Evolutionary conservation across 169 alveolate species (phyloP), one percentile per base, ranked within the genome.

Genomic region (Eimeria maxima): DNA sequence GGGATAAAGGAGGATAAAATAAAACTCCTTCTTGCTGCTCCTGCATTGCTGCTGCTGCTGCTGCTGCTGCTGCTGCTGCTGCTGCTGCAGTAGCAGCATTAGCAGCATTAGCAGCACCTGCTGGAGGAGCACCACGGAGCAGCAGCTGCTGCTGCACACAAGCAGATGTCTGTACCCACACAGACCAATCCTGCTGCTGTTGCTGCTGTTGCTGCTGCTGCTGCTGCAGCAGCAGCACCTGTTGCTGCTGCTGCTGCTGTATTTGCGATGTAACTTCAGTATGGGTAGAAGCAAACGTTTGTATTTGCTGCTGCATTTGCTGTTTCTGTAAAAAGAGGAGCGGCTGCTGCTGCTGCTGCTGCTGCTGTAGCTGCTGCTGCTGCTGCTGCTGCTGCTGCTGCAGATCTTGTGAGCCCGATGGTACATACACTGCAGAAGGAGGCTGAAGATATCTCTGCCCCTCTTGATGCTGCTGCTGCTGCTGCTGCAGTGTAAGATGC

Each of bases 271-370:
- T 50, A 6, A 27, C 11, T 73, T 73, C 55, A 24, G 84, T 8
- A 65, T 78, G 89, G 65, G 89, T 22, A 18, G 44, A 8, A 42
- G 38, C 89, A 0, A 45, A 13, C 7, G 89, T 57, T 11, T 24
- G 89, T 14, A 38, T 22, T 57, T 33, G 89, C 89, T 42, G 87
- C 87, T 20, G 47, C 20, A 38, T 18, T 18, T 27, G 65, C 67
- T 78, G 89, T 13, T 8, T 27, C 42, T 74, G 86, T 44, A 27
- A 44, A 14, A 24, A 44, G 50, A 74, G 42, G 47, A 33, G n/a
- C 67, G 11, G 65, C 89, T 78, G 88, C 88, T 78, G 88, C 88
- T 78, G 89, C 60, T 78, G 89, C 89, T 78, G 65, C 89, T 78
- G 89, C 89, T 78, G 89, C 29, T 78, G 89, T 65, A 44, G 89